phyloP scores from a whole-genome alignment of 148 eudicot species.

The Polygonum maritimum region DNA sequence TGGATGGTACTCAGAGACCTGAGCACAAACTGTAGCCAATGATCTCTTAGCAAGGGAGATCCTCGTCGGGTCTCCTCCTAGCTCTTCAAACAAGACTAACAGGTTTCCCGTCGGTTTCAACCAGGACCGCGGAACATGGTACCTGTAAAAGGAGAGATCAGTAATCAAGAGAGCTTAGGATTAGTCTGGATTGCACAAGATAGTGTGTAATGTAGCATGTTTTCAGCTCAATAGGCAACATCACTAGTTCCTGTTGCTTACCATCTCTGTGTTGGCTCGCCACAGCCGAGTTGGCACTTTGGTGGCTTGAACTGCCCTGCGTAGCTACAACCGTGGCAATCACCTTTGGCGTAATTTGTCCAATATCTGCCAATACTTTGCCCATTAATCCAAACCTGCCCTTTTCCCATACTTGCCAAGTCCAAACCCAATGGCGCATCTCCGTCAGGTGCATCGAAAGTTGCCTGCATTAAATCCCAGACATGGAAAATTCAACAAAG shows the following conservation, averaged over 20 bases:
- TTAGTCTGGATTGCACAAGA: no score
- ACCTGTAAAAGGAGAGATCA: constrained; percentile 12
- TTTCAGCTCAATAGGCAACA: background rate
- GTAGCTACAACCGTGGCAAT: constrained; percentile 66
- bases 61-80: constrained; percentile 74
- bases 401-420: constrained; percentile 95
- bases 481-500: background rate
- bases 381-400: constrained; percentile 92
- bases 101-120: constrained; percentile 63
- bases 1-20: constrained; percentile 66
- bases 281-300: constrained; percentile 86
- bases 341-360: constrained; percentile 56
- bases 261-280: constrained; percentile 92
- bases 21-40: constrained; percentile 51
- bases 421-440: constrained; percentile 83
- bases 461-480: constrained; percentile 40
- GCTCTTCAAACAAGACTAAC: constrained; percentile 83
- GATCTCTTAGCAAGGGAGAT: constrained; percentile 63
- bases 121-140: constrained; percentile 95
- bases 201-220: background rate
- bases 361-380: constrained; percentile 91
- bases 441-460: constrained; percentile 72
- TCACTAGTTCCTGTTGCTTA: constrained; percentile 16
- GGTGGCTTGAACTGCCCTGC: constrained; percentile 54
- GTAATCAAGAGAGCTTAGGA: background rate